A percentile compares a stretch with the other conserved stretches of the same genome.
Conservation (phyloP, 2,329 filamentous ascomycete species). For the Aspergillus quadricinctus region DNA sequence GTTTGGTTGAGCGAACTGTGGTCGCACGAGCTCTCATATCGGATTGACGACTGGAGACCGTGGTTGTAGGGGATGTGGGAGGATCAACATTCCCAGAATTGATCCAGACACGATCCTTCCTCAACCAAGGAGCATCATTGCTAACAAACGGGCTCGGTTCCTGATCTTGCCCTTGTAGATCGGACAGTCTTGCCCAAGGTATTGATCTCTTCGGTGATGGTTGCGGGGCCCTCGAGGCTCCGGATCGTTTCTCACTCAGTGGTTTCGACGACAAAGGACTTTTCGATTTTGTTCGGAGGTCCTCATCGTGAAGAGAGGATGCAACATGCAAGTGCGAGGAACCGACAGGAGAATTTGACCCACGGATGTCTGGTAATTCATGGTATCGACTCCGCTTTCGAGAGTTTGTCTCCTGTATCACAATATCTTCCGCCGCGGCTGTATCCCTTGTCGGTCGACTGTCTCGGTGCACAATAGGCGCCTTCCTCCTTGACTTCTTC, state of each 20-base stretch:
- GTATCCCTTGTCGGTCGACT: not conserved
- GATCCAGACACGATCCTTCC: constrained; percentile 24
- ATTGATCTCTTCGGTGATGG: constrained; percentile 5
- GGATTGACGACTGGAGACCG: constrained; percentile 16
- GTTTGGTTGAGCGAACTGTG: not conserved
- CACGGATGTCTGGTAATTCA: constrained; percentile 6
- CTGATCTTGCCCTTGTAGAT: not conserved
- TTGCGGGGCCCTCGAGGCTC: constrained; percentile 2
- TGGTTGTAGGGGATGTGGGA: constrained; percentile 32
- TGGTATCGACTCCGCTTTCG: constrained; percentile 17
- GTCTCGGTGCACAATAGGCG: not conserved
- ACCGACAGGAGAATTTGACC: not conserved
- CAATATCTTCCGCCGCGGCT: constrained; percentile 11
- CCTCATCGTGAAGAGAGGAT: not conserved
- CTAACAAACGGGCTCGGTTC: constrained; percentile 2
- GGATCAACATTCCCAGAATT: constrained; percentile 31
- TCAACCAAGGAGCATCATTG: constrained; percentile 23
- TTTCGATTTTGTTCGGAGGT: not conserved
- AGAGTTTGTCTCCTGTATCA: constrained; percentile 27
- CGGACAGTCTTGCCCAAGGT: not conserved
- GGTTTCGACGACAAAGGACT: not conserved
- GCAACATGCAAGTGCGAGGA: constrained; percentile 11
- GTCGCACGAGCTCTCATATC: constrained; percentile 10
- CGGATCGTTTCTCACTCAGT: not conserved
- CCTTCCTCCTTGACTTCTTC: constrained; percentile 25